Evolutionary conservation across 345 rosid genomes (phyloP).

Genomic region (Ailanthus altissimus): DNA sequence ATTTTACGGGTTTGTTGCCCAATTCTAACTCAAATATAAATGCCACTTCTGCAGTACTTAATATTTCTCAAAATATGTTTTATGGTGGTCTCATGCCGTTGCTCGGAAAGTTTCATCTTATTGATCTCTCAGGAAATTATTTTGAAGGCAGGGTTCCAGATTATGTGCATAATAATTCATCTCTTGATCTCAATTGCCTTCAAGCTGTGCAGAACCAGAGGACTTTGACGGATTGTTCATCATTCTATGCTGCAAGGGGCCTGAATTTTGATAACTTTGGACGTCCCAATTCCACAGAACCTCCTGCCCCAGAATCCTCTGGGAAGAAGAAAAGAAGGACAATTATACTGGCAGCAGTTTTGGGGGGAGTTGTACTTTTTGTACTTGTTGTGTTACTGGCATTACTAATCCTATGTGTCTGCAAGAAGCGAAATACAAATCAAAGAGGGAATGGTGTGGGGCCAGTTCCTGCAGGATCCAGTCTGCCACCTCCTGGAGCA

Average conservation of each 20-base stretch:
- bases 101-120: slow-evolving; percentile 47
- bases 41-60: slow-evolving; percentile 41
- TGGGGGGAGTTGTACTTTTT: slow-evolving; percentile 65
- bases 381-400: slow-evolving; percentile 39
- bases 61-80: slow-evolving; percentile 73
- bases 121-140: slow-evolving; percentile 73
- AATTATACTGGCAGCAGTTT: slow-evolving; percentile 61
- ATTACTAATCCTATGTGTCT: slow-evolving; percentile 47
- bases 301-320: slow-evolving; percentile 34
- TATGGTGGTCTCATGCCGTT: slow-evolving; percentile 61
- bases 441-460: slow-evolving; percentile 58
- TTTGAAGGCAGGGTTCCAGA: slow-evolving; percentile 81
- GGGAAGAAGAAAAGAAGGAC: slow-evolving; percentile 45
- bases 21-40: slow-evolving; percentile 39
- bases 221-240: slow-evolving; percentile 49
- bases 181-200: slow-evolving; percentile 74
- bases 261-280: slow-evolving; percentile 82
- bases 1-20: slow-evolving; percentile 70
- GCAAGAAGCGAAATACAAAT: slow-evolving; percentile 41
- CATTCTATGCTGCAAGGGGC: slow-evolving; percentile 65
- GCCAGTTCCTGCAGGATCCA: slow-evolving; percentile 51
- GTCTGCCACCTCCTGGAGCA: slow-evolving; percentile 49
- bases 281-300: slow-evolving; percentile 53
- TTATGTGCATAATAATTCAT: slow-evolving; percentile 45
- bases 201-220: slow-evolving; percentile 59